Percentiles rank a stretch among this genome's conserved stretches.
Evolutionary conservation across 2,329 filamentous ascomycete species (phyloP).

Genomic region (Ophiostoma populinum): DNA sequence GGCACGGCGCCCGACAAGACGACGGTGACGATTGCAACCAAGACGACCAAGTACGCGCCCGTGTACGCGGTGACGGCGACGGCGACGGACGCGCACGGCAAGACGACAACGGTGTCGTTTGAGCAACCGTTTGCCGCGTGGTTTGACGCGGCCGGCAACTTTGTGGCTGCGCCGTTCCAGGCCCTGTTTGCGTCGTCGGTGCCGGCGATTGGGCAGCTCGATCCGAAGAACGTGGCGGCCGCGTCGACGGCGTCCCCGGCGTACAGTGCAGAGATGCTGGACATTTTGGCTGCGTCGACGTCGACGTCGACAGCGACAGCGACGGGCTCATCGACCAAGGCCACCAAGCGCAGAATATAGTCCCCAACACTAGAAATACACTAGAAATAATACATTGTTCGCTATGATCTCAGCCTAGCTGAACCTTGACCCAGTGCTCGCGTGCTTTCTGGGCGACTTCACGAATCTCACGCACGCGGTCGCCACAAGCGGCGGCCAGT

Average conservation of each 20-base stretch:
- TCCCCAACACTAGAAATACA: too few species aligned
- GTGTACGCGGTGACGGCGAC: slow-evolving; percentile 53
- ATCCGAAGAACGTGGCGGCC: slow-evolving; percentile 37
- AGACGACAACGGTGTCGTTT: slow-evolving; percentile 32
- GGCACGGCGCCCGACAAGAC: slow-evolving; percentile 39
- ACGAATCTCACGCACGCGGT: slow-evolving; percentile 34
- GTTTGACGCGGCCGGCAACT: slow-evolving; percentile 59
- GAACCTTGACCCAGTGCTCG: slow-evolving; percentile 28
- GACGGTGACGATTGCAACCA: slow-evolving; percentile 49
- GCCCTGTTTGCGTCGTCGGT: slow-evolving; percentile 55
- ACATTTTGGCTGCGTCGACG: slow-evolving; percentile 24
- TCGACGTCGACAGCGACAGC: neutral
- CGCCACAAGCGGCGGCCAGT: slow-evolving; percentile 33
- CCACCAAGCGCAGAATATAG: slow-evolving; percentile 30
- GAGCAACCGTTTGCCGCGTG: slow-evolving; percentile 52
- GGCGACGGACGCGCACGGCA: slow-evolving; percentile 18
- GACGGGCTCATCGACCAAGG: slow-evolving; percentile 19
- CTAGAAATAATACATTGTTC: neutral
- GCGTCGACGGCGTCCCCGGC: slow-evolving; percentile 16
- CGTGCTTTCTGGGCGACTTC: slow-evolving; percentile 30
- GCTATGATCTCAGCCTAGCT: too few species aligned
- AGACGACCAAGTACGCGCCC: slow-evolving; percentile 62
- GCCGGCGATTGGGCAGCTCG: slow-evolving; percentile 45
- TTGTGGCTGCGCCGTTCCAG: slow-evolving; percentile 63
- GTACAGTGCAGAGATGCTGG: slow-evolving; percentile 28